Percentiles rank a stretch among this genome's conserved stretches.
These are phyloP conservation scores for Erysiphe neolycopersici DNA, from an alignment of 2,329 filamentous ascomycete genomes.

Conservation along the genomic window DNA sequence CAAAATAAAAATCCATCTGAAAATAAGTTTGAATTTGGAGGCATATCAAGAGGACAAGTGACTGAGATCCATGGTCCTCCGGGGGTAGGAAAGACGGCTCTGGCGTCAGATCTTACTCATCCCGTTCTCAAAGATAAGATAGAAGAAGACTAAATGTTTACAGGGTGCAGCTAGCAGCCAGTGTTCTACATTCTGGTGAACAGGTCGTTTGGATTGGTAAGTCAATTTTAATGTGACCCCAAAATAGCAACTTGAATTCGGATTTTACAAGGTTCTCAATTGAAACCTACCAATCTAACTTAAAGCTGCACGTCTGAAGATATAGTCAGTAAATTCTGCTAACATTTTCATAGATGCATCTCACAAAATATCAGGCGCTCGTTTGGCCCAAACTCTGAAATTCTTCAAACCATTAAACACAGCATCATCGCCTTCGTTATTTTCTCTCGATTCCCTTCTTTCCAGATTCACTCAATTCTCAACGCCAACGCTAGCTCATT, in stretches of 20 bases:
- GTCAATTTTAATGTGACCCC: constrained; percentile 2
- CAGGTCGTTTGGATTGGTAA: constrained; percentile 62
- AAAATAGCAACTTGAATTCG: not conserved
- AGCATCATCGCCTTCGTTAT: constrained; percentile 1
- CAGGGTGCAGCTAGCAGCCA: constrained; percentile 44
- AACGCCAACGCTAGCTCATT: constrained; percentile 29
- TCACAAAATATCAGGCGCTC: constrained; percentile 18
- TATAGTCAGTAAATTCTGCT: not conserved
- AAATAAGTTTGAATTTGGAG: constrained; percentile 17
- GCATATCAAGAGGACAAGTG: constrained; percentile 49
- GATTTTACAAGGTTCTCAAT: too few species aligned
- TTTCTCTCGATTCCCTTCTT: constrained; percentile 11
- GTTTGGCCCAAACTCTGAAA: constrained; percentile 21
- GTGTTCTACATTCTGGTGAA: constrained; percentile 30
- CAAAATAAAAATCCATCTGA: constrained; percentile 10
- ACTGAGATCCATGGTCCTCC: constrained; percentile 75
- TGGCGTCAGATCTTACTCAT: constrained; percentile 20
- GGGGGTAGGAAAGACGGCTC: constrained; percentile 58
- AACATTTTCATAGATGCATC: constrained; percentile 9
- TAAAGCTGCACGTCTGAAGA: too few species aligned
- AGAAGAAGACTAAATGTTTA: not conserved
- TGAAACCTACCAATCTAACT: too few species aligned
- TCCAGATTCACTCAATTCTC: constrained; percentile 37
- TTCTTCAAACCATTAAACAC: constrained; percentile 2
- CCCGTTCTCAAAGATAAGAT: not conserved